phyloP scores from a whole-genome alignment of 495 filamentous ascomycete genomes.

The Neurospora sp. region DNA sequence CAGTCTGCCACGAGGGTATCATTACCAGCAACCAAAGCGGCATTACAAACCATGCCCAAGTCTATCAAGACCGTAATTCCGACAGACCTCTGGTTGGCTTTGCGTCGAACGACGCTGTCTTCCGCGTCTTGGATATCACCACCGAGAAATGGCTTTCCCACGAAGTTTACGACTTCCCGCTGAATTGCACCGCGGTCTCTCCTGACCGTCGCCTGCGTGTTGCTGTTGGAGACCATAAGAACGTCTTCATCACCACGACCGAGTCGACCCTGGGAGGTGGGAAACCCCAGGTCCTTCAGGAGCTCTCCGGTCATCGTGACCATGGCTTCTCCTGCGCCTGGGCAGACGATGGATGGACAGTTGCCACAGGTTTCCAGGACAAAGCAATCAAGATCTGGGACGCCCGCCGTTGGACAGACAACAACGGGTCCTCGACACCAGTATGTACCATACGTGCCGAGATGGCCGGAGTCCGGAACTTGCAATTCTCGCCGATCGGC shows the following conservation, averaged over 20 bases:
- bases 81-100: conserved; percentile 61
- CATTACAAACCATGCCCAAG: conserved; percentile 82
- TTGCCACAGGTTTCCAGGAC: conserved; percentile 90
- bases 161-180: conserved; percentile 52
- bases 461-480: conserved; percentile 65
- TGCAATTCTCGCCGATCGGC: conserved; percentile 76
- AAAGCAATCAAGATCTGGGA: conserved; percentile 79
- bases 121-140: conserved; percentile 65
- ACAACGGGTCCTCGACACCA: conserved; percentile 30
- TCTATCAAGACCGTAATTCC: conserved; percentile 50
- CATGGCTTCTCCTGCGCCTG: conserved; percentile 86
- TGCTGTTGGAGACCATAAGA: conserved; percentile 49
- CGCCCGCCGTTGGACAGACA: conserved; percentile 57
- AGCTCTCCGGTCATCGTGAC: conserved; percentile 63
- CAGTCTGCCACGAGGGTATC: conserved; percentile 45
- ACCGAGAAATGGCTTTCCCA: conserved; percentile 55
- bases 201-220: conserved; percentile 72
- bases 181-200: conserved; percentile 79
- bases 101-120: conserved; percentile 69
- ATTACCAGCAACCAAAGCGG: conserved; percentile 59
- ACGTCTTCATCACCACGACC: conserved; percentile 40
- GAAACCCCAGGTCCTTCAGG: conserved; percentile 33
- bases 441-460: conserved; percentile 60
- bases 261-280: conserved; percentile 23
- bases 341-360: conserved; percentile 78